phyloP scores from a whole-genome alignment of 1,139 yeast genomes.

The Candida dubliniensis region DNA sequence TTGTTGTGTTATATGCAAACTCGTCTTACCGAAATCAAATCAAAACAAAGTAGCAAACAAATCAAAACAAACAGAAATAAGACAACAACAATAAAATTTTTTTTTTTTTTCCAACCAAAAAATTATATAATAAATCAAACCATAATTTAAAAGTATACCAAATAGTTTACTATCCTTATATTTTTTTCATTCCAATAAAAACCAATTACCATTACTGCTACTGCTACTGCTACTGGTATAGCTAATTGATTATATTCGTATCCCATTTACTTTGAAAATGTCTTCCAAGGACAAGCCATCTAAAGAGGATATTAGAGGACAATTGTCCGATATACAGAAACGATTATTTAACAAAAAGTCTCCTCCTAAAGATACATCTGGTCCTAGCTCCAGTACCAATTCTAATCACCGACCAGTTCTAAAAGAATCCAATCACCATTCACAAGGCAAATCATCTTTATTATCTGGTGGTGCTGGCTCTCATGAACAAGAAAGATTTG shows the following conservation, averaged over 20 bases:
- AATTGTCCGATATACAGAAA: constrained; percentile 60
- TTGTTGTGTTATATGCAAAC: too few species aligned
- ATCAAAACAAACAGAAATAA: not conserved
- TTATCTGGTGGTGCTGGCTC: constrained; percentile 4
- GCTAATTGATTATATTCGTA: too few species aligned
- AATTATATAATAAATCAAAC: too few species aligned
- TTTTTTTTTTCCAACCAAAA: too few species aligned
- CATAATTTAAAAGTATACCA: too few species aligned
- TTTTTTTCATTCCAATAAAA: too few species aligned
- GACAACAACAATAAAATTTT: not conserved
- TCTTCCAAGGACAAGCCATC: constrained; percentile 14
- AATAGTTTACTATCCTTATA: too few species aligned
- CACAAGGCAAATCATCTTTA: constrained; percentile 7
- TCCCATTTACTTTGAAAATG: constrained; percentile 8
- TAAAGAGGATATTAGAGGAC: constrained; percentile 51
- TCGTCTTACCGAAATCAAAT: not conserved
- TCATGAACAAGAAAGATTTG: constrained; percentile 23
- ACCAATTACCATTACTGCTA: too few species aligned
- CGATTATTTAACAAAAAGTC: constrained; percentile 42
- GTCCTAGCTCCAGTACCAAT: not conserved
- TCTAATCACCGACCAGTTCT: not conserved
- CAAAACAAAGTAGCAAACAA: not conserved
- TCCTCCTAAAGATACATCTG: constrained; percentile 10
- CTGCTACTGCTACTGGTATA: too few species aligned
- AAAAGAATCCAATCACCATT: constrained; percentile 10